These are phyloP conservation scores for Candida coquimbonensis DNA, from an alignment of 805 yeast genomes.

Conservation along the genomic window DNA sequence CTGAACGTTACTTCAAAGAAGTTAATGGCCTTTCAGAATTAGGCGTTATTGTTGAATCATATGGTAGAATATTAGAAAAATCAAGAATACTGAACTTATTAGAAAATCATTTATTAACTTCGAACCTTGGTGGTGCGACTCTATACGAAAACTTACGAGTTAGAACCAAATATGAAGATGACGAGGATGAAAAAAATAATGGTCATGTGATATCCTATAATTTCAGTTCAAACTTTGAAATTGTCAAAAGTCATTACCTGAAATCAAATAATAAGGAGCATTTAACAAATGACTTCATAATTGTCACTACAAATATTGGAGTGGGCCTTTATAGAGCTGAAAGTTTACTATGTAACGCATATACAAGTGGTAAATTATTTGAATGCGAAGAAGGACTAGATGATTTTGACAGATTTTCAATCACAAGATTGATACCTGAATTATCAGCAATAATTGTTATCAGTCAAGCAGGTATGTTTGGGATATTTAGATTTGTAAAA, in stretches of 20 bases:
- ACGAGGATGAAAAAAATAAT: constrained; percentile 12
- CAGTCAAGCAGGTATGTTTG: constrained; percentile 37
- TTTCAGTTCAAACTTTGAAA: constrained; percentile 26
- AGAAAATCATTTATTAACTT: constrained; percentile 33
- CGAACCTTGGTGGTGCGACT: constrained; percentile 34
- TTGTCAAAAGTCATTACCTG: not conserved
- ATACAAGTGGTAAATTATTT: constrained; percentile 35
- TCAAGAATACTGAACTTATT: constrained; percentile 33
- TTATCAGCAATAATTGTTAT: constrained; percentile 34
- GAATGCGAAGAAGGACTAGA: constrained; percentile 13
- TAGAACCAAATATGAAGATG: constrained; percentile 14
- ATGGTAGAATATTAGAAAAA: constrained; percentile 29
- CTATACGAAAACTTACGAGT: constrained; percentile 23
- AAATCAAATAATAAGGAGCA: not conserved
- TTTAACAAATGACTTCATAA: not conserved
- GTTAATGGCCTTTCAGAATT: constrained; percentile 4
- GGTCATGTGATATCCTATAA: constrained; percentile 15
- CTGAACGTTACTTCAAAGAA: not conserved
- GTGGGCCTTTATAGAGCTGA: constrained; percentile 24
- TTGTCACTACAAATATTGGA: not conserved
- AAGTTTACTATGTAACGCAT: constrained; percentile 40
- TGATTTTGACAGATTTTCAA: constrained; percentile 22
- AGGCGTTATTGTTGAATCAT: too few species aligned
- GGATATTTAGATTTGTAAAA: constrained; percentile 35
- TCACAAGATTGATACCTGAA: constrained; percentile 30